Conservation (phyloP, 2,329 filamentous ascomycete species). For the Xylaria polymorpha region DNA sequence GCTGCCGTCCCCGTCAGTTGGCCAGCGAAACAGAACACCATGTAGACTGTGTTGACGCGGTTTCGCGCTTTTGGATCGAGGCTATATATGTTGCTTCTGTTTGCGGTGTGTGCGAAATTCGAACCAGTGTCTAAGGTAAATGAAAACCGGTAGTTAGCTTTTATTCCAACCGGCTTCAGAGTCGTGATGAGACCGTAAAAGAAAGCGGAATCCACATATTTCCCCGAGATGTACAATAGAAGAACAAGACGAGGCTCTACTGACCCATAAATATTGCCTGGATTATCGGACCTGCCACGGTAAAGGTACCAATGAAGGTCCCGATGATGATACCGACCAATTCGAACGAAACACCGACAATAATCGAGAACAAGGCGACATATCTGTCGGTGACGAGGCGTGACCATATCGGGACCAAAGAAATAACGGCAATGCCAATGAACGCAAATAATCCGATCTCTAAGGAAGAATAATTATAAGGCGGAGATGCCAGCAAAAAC, state of each 20-base stretch:
- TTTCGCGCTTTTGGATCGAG: conserved; percentile 79
- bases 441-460: conserved; percentile 82
- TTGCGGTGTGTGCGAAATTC: conserved; percentile 79
- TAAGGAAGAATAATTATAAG: conserved; percentile 75
- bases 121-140: conserved; percentile 76
- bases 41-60: conserved; percentile 83
- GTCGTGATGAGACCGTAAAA: no score
- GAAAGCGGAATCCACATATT: neutral
- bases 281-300: conserved; percentile 76
- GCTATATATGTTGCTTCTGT: conserved; percentile 75
- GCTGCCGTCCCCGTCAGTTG: conserved; percentile 77
- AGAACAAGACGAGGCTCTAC: neutral
- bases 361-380: conserved; percentile 73
- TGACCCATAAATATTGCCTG: conserved; percentile 59
- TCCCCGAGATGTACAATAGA: neutral
- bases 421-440: conserved; percentile 77
- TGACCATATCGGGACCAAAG: conserved; percentile 75
- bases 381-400: conserved; percentile 76
- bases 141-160: neutral
- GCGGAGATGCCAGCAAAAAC: conserved; percentile 77
- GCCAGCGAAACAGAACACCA: conserved; percentile 79
- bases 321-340: conserved; percentile 73
- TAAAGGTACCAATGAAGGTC: conserved; percentile 73
- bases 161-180: conserved; percentile 50
- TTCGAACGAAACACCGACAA: conserved; percentile 69